phyloP scores from a whole-genome alignment of 2,329 filamentous ascomycete genomes.

The Cladosporium oxysporum region DNA sequence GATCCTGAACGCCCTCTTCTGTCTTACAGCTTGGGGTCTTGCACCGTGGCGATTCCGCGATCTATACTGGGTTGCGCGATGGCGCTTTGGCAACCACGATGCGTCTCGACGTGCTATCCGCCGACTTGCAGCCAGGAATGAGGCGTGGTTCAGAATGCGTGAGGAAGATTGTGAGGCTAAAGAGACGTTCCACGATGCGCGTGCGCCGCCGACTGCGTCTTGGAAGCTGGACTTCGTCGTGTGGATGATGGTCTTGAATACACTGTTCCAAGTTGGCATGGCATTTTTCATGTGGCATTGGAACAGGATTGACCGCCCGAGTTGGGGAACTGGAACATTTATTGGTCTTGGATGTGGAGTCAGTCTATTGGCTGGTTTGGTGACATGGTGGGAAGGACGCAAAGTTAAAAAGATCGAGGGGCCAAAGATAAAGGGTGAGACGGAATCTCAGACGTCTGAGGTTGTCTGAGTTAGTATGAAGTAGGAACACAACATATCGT shows the following conservation, averaged over 20 bases:
- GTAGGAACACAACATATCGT: not conserved
- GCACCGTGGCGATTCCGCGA: slow-evolving; percentile 81
- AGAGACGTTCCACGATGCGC: slow-evolving; percentile 51
- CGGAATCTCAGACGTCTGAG: not conserved
- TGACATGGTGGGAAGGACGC: slow-evolving; percentile 20
- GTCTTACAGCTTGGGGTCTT: slow-evolving; percentile 78
- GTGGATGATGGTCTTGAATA: slow-evolving; percentile 75
- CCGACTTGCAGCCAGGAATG: slow-evolving; percentile 15
- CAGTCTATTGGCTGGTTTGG: slow-evolving; percentile 18
- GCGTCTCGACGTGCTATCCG: slow-evolving; percentile 46
- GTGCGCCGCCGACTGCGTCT: slow-evolving; percentile 62
- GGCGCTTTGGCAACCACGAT: slow-evolving; percentile 56
- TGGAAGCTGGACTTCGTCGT: slow-evolving; percentile 78
- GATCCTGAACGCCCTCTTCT: slow-evolving; percentile 81
- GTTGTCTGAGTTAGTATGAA: not conserved
- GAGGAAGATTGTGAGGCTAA: slow-evolving; percentile 37
- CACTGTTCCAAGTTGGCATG: slow-evolving; percentile 69
- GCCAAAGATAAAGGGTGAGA: slow-evolving; percentile 2
- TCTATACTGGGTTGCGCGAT: slow-evolving; percentile 68
- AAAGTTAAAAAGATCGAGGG: slow-evolving; percentile 22
- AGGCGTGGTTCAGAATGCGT: slow-evolving; percentile 37
- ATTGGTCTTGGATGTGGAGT: slow-evolving; percentile 20
- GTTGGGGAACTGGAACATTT: slow-evolving; percentile 19
- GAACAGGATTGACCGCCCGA: slow-evolving; percentile 21
- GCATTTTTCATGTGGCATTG: slow-evolving; percentile 72